These are phyloP conservation scores for Aspergillus aculeatinus DNA, from an alignment of 2,329 filamentous ascomycete species.

Conservation along the genomic window DNA sequence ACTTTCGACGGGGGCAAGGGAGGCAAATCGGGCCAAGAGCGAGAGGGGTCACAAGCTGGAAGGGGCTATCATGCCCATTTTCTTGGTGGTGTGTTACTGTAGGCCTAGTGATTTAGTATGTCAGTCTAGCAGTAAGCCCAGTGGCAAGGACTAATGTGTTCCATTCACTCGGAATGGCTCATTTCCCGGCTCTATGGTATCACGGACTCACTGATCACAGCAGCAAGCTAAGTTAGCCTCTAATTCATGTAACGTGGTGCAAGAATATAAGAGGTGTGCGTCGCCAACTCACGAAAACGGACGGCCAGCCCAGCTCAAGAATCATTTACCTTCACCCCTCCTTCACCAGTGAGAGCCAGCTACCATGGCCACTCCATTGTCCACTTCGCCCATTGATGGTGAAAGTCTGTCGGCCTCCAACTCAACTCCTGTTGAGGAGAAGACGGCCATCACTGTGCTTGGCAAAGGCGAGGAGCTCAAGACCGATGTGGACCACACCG, in stretches of 20 bases:
- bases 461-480: background rate
- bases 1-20: background rate
- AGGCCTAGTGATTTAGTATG: background rate
- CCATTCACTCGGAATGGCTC: background rate
- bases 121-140: background rate
- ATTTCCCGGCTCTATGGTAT: background rate
- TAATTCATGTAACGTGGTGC: background rate
- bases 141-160: background rate
- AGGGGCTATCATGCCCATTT: background rate
- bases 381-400: background rate
- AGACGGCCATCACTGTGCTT: constrained; percentile 1
- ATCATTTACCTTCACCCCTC: background rate
- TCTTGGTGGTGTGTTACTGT: background rate
- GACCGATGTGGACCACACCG: background rate
- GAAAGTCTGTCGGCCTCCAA: background rate
- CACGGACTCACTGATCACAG: background rate
- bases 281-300: background rate
- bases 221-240: background rate
- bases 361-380: background rate
- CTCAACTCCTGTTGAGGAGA: background rate
- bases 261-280: background rate
- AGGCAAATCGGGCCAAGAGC: background rate
- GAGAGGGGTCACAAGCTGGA: background rate
- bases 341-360: background rate
- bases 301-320: background rate